These are phyloP conservation scores for Blastomyces percursus DNA, from an alignment of 2,329 filamentous ascomycete species.

Conservation along the genomic window DNA sequence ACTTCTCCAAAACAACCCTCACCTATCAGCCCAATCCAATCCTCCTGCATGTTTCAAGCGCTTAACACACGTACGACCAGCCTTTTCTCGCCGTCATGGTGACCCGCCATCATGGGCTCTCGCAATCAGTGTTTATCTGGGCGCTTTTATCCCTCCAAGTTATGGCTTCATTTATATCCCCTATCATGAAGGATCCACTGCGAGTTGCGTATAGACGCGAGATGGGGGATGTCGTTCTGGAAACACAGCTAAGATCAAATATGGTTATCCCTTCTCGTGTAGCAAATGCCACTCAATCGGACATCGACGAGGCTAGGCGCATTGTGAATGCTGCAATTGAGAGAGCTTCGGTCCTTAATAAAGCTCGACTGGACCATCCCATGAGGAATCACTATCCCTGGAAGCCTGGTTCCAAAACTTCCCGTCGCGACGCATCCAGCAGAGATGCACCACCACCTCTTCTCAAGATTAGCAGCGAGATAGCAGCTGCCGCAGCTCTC, in stretches of 20 bases:
- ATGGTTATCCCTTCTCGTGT: neutral
- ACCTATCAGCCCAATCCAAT: neutral
- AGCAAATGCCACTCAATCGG: neutral
- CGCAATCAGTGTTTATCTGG: neutral
- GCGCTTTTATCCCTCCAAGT: neutral
- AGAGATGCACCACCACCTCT: slow-evolving; percentile 2
- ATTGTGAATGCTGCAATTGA: neutral
- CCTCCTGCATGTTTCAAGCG: neutral
- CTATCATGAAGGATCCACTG: neutral
- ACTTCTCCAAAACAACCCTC: neutral
- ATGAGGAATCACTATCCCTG: slow-evolving; percentile 1
- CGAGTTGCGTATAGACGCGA: neutral
- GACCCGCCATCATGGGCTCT: neutral
- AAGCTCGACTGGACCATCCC: slow-evolving; percentile 7
- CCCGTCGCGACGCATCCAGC: neutral
- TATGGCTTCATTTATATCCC: neutral
- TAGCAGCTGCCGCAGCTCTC: slow-evolving; percentile 5
- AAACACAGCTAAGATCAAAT: neutral
- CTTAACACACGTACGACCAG: neutral
- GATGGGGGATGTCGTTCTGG: neutral
- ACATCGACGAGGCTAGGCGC: slow-evolving; percentile 2
- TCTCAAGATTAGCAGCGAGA: slow-evolving; percentile 4
- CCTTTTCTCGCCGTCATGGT: neutral
- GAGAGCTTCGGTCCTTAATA: slow-evolving; percentile 1
- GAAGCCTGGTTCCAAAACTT: neutral